A percentile compares a stretch with the other conserved stretches of the same genome.
Conservation (phyloP, 495 filamentous ascomycete species). For the Aeminium ludgeri region DNA sequence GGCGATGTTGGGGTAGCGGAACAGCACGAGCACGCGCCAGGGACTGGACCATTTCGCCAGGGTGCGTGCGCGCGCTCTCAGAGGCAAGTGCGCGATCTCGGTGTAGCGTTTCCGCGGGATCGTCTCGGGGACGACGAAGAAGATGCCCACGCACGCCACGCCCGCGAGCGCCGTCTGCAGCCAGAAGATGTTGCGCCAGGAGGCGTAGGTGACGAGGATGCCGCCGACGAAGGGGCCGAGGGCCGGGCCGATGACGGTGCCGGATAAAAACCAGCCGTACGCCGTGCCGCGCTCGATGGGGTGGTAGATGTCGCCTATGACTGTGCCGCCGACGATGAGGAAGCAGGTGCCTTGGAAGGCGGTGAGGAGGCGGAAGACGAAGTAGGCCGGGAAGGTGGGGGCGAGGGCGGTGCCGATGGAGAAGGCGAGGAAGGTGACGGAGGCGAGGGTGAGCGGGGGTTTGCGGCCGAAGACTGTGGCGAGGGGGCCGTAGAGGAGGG, state of each 20-base stretch:
- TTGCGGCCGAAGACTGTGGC: conserved; percentile 50
- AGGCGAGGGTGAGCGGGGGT: conserved; percentile 29
- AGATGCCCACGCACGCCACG: conserved; percentile 38
- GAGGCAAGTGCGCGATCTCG: conserved; percentile 35
- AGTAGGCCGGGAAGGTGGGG: conserved; percentile 49
- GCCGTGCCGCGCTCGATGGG: conserved; percentile 48
- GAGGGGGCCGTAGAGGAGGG: conserved; percentile 51
- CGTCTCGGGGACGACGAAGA: conserved; percentile 52
- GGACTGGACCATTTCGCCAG: conserved; percentile 48
- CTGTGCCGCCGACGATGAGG: conserved; percentile 45
- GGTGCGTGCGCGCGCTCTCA: conserved; percentile 31
- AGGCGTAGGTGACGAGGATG: conserved; percentile 51
- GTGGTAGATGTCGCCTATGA: conserved; percentile 33
- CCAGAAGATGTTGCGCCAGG: conserved; percentile 59
- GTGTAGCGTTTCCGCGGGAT: conserved; percentile 41
- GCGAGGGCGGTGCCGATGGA: conserved; percentile 50
- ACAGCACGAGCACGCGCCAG: conserved; percentile 39
- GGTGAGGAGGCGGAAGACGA: conserved; percentile 51
- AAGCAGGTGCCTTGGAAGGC: conserved; percentile 59
- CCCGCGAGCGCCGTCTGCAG: conserved; percentile 49
- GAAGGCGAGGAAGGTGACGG: conserved; percentile 43
- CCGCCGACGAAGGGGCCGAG: conserved; percentile 44
- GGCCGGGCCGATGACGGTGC: conserved; percentile 53
- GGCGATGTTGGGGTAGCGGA: conserved; percentile 47
- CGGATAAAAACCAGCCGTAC: conserved; percentile 51